Percentiles rank a stretch among this genome's conserved stretches.
These are phyloP conservation scores for Spizellomyces punctatus DNA, from an alignment of 192 early-diverging fungal genomes.

Conservation along the genomic window DNA sequence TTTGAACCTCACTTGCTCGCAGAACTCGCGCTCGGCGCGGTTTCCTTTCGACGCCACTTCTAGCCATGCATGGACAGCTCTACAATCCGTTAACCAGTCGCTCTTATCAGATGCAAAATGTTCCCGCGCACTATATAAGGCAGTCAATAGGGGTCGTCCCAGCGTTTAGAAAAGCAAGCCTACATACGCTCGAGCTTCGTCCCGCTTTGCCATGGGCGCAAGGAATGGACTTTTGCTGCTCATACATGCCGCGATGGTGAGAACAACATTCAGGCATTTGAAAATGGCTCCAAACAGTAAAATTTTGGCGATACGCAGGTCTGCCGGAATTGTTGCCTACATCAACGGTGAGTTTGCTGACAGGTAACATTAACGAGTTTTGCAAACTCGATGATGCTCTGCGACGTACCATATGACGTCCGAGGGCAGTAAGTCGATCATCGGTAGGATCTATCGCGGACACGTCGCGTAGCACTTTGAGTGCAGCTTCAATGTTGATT, in stretches of 20 bases:
- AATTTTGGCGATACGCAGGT: slow-evolving; percentile 51
- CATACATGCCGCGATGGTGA: slow-evolving; percentile 48
- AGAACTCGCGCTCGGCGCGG: slow-evolving; percentile 36
- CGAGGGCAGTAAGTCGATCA: slow-evolving; percentile 40
- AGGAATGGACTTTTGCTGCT: slow-evolving; percentile 63
- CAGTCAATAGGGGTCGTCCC: background rate
- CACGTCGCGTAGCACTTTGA: slow-evolving; percentile 36
- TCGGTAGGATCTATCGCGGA: slow-evolving; percentile 34
- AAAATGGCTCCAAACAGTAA: slow-evolving; percentile 50
- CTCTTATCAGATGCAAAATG: slow-evolving; percentile 50
- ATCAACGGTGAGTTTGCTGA: background rate
- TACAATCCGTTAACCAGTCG: slow-evolving; percentile 70
- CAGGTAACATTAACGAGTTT: background rate
- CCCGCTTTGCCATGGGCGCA: slow-evolving; percentile 50
- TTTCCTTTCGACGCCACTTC: slow-evolving; percentile 32
- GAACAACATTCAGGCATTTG: slow-evolving; percentile 44
- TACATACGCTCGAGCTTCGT: slow-evolving; percentile 51
- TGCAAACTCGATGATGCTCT: background rate
- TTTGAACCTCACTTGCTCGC: slow-evolving; percentile 22
- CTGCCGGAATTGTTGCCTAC: slow-evolving; percentile 42
- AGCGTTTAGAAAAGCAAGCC: background rate
- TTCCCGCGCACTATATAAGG: slow-evolving; percentile 38
- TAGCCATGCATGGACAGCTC: slow-evolving; percentile 54
- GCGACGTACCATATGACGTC: slow-evolving; percentile 36
- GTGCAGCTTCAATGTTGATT: slow-evolving; percentile 33